These are phyloP conservation scores for Apiotrichum sp. DNA, from an alignment of 1,284 basidiomycete species.

Conservation along the genomic window DNA sequence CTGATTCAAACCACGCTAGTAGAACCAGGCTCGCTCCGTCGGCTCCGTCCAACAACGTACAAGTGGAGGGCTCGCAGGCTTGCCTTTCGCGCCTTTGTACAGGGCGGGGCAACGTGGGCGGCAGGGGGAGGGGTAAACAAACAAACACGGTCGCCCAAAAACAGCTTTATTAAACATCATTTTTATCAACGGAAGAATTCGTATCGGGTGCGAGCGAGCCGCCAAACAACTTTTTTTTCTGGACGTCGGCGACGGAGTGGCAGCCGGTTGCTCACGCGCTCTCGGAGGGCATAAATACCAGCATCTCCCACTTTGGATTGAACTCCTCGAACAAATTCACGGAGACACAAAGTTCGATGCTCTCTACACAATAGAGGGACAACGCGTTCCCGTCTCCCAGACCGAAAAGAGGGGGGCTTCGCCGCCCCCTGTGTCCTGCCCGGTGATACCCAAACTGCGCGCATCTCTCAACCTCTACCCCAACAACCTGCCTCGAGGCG, in stretches of 20 bases:
- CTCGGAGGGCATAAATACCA: background rate
- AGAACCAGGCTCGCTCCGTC: too few species aligned
- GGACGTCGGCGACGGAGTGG: background rate
- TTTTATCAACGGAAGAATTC: background rate
- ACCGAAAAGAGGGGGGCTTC: constrained; percentile 20
- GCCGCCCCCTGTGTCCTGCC: constrained; percentile 10
- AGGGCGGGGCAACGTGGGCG: too few species aligned
- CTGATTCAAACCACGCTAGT: too few species aligned
- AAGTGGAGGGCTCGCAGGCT: too few species aligned
- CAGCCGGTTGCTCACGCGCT: background rate
- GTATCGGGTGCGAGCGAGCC: background rate
- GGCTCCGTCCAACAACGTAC: too few species aligned
- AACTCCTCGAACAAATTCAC: constrained; percentile 31
- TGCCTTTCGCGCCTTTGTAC: too few species aligned
- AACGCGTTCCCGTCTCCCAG: constrained; percentile 47
- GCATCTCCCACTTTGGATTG: too few species aligned
- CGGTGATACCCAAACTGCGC: constrained; percentile 34
- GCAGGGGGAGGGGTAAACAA: too few species aligned
- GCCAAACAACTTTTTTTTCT: background rate
- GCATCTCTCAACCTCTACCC: constrained; percentile 6
- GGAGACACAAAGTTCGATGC: constrained; percentile 47
- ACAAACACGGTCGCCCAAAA: too few species aligned
- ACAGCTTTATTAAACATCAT: background rate
- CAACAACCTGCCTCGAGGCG: constrained; percentile 13
- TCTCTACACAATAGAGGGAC: constrained; percentile 38